A percentile compares a stretch with the other conserved stretches of the same genome.
Evolutionary conservation across 441 rosid species (phyloP).

Genomic region (Erodium texanum): DNA sequence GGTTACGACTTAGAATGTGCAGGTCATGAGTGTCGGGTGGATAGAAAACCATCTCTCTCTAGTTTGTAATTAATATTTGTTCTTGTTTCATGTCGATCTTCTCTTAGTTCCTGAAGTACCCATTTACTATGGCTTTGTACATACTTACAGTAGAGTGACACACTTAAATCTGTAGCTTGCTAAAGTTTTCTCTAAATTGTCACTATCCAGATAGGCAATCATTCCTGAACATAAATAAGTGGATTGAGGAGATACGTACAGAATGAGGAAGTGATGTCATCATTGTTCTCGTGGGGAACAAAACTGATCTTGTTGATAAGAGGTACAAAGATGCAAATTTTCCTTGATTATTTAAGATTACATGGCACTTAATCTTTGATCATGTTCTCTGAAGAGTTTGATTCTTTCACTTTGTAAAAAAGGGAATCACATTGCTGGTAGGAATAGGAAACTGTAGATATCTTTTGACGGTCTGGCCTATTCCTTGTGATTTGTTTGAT

Average conservation of each 20-base stretch:
- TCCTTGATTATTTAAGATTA: not conserved
- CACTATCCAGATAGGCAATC: conserved; percentile 57
- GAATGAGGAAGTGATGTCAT: conserved; percentile 76
- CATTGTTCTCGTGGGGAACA: conserved; percentile 82
- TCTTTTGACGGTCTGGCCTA: no score
- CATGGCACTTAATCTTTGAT: not conserved
- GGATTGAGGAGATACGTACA: conserved; percentile 79
- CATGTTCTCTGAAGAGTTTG: not conserved
- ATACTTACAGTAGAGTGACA: no score
- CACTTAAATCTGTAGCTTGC: no score
- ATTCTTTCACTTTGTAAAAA: not conserved
- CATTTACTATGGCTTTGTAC: no score
- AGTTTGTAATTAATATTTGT: no score
- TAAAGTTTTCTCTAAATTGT: not conserved
- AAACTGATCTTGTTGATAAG: conserved; percentile 82
- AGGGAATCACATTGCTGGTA: no score
- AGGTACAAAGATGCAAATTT: conserved; percentile 29
- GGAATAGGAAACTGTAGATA: no score
- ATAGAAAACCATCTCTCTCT: no score
- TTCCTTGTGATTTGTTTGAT: no score
- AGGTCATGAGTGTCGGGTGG: no score
- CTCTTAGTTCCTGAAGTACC: no score
- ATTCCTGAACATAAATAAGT: conserved; percentile 64
- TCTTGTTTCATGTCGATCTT: no score
- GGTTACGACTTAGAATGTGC: not conserved